Base-by-base conservation (phyloP, 2,329 filamentous ascomycete genomes). In the Fusarium sterilihyphosum region DNA sequence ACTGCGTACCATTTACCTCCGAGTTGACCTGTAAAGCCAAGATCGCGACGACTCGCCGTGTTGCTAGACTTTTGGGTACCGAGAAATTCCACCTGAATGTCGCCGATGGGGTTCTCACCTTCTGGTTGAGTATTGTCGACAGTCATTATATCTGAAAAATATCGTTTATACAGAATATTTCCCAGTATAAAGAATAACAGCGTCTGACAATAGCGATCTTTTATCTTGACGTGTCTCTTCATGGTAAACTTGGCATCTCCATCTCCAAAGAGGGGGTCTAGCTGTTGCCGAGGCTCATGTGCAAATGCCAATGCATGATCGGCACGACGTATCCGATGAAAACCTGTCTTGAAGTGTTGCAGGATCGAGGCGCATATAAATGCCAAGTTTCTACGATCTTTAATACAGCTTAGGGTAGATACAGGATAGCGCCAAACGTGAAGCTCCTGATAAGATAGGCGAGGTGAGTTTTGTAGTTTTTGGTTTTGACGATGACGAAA, bases 1-100 rank as follows among this genome's bases (percentile, higher is more conserved):
- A 85, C 76, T 24, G 81, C 82, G 49, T 83, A 84, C 82, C 82
- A 85, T 44, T 80, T 79, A 0, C 81, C 83, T 33, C 74, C 75
- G 1, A 83, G 75, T 20, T 80, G 72, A 31, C 82, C 81, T 1
- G 82, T 80, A 69, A 84, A 84, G 6, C 82, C 82, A 5, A 84
- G 68, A 43, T 84, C 82, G 8, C 81, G 81, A 18, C 80, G 79
- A 52, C 80, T 82, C 71, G 80, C 80, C 73, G 82, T 83, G 67
- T 85, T 84, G 61, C 78, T 73, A 18, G 83, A 77, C 10, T 62
- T 70, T 62, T 85, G 84, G 26, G 81, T 75, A 29, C 83, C 84
- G 3, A 85, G 77, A 46, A 79, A 82, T 35, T 78, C 56, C 1
- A 80, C 78, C 2, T 61, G 73, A 18, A 81, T 67, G 1, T 76